Evolutionary conservation across 352 stramenopile genomes (phyloP), one percentile per base, ranked within the genome.

Genomic region (Peronospora belbahrii): DNA sequence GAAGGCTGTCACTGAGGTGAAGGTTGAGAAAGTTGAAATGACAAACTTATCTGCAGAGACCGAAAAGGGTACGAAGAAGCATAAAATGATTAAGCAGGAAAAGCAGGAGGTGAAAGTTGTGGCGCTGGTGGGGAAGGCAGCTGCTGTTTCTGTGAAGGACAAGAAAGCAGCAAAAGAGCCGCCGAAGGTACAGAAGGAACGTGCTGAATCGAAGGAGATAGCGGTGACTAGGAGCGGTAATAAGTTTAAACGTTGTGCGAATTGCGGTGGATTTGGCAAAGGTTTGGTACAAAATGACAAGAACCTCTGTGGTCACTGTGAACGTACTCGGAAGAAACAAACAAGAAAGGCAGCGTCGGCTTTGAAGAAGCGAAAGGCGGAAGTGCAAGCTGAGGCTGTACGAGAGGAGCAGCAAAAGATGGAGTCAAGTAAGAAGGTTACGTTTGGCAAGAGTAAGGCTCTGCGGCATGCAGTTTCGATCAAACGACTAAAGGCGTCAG

Each of bases 401-500:
- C 64, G 62, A 9, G 57, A 62, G 28, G 60, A 66, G 10, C 46
- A 59, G 17, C 49, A 57, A 37, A 56, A 71, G 25, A 49, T 46
- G 0, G 61, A 65, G 22, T 44, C 54, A 17, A 59, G 58, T 30
- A 90, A 88, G 60, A 88, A 87, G 40, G 81, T 93, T 57, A 88
- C 78, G 32, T 93, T 93, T 48, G 81, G 81, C 38, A 93, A 87
- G 70, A 88, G 82, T 62, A 87, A 87, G 48, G 70, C 76, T 31
- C 62, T 93, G 13, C 63, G 66, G 14, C 77, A 93, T 42, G 73
- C 80, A 27, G 59, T 89, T 24, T 93, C 81, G 35, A 69, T 93
- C 32, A 93, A 93, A 64, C 76, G 78, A 9, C 64, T 93, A 13
- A 85, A 83, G 47, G 80, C 80, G 24, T 90, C 74, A 32, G 74